Evolutionary conservation across 495 filamentous ascomycete genomes (phyloP).

Genomic region (Chlorociboria aeruginascens): DNA sequence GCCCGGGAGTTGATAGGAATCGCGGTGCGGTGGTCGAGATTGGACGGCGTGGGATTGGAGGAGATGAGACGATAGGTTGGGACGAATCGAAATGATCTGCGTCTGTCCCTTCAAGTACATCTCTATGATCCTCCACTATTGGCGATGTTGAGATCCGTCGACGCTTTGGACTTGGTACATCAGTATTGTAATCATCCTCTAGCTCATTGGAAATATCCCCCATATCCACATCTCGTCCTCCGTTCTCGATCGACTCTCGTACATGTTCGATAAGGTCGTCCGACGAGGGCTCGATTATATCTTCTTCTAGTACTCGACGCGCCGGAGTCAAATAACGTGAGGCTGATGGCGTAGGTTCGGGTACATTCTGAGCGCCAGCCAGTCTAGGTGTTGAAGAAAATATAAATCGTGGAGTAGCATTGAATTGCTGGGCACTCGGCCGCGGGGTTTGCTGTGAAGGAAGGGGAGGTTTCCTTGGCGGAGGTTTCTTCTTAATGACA

Average conservation of each 20-base stretch:
- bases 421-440: constrained; percentile 17
- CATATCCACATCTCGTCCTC: constrained; percentile 3
- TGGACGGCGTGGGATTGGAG: constrained; percentile 7
- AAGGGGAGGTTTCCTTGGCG: constrained; percentile 3
- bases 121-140: neutral
- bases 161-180: constrained; percentile 12
- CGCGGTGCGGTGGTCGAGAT: constrained; percentile 6
- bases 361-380: constrained; percentile 3
- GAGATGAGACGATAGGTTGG: constrained; percentile 13
- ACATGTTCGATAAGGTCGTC: constrained; percentile 1
- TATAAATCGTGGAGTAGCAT: constrained; percentile 18
- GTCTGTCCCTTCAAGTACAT: neutral
- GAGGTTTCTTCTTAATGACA: constrained; percentile 15
- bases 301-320: constrained; percentile 2
- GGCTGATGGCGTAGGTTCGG: constrained; percentile 8
- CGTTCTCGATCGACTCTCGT: constrained; percentile 13
- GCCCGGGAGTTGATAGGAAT: constrained; percentile 13
- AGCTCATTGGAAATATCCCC: constrained; percentile 5
- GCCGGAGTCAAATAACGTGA: constrained; percentile 14
- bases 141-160: constrained; percentile 11
- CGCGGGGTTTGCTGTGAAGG: constrained; percentile 2
- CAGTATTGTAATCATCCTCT: constrained; percentile 14
- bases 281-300: constrained; percentile 9
- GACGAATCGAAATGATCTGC: constrained; percentile 7
- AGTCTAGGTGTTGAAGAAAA: constrained; percentile 15